Conservation (phyloP, 2,329 filamentous ascomycete genomes). For the Claviceps humidiphila region DNA sequence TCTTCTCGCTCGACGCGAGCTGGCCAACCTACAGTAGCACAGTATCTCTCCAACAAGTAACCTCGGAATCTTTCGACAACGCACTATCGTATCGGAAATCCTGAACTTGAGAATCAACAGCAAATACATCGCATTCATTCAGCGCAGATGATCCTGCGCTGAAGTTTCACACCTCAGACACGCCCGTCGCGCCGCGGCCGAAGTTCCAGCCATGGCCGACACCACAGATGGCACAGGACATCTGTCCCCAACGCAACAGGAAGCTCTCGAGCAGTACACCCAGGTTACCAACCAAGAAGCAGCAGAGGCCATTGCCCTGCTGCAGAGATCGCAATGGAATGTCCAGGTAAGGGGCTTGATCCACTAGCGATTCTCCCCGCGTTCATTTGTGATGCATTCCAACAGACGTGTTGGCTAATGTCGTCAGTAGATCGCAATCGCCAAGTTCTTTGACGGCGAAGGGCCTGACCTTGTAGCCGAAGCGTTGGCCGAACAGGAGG, state of each 20-base stretch:
- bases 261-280: constrained; percentile 76
- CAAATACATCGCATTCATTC: not conserved
- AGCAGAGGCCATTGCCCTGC: constrained; percentile 61
- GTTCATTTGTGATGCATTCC: not conserved
- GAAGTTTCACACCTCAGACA: not conserved
- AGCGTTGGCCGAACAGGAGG: constrained; percentile 50
- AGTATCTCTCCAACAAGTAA: not conserved
- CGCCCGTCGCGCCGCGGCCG: not conserved
- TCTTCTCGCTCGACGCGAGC: not conserved
- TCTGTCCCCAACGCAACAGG: constrained; percentile 66
- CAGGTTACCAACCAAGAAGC: constrained; percentile 75
- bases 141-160: not conserved
- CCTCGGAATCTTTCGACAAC: not conserved
- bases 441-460: constrained; percentile 97
- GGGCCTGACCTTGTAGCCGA: constrained; percentile 69
- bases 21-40: not conserved
- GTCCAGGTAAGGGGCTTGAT: constrained; percentile 49
- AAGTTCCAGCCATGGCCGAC: constrained; percentile 18
- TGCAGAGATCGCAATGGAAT: constrained; percentile 90
- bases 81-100: not conserved
- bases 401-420: not conserved
- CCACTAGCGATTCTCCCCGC: too few species aligned
- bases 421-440: constrained; percentile 64
- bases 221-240: constrained; percentile 42
- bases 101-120: not conserved